phyloP scores from a whole-genome alignment of 148 eudicot species.

The Rhododendron henanense region DNA sequence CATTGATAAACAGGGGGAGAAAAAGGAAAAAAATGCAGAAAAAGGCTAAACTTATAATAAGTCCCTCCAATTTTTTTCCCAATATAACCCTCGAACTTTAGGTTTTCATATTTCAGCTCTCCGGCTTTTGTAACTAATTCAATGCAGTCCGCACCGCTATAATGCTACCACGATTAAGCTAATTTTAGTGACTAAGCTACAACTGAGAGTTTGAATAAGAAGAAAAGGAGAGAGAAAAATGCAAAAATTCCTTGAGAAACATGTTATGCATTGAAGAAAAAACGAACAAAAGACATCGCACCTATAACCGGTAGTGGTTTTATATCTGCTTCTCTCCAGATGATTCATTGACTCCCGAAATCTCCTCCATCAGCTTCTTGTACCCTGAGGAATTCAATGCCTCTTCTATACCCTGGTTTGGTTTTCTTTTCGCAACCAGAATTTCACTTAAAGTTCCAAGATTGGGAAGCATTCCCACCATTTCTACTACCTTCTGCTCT shows the following conservation, averaged over 20 bases:
- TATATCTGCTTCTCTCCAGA: constrained; percentile 10
- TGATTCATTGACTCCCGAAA: constrained; percentile 33
- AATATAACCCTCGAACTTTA: not conserved
- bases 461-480: constrained; percentile 44
- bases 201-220: not conserved
- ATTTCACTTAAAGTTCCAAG: constrained; percentile 45
- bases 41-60: constrained; percentile 20
- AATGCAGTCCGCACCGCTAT: not conserved
- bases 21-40: not conserved
- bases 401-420: constrained; percentile 50
- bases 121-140: not conserved
- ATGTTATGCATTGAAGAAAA: not conserved
- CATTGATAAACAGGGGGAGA: not conserved
- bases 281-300: not conserved
- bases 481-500: constrained; percentile 37
- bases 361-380: constrained; percentile 45
- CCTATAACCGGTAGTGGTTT: not conserved
- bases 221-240: not conserved
- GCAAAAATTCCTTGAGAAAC: not conserved
- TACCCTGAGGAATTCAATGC: constrained; percentile 47
- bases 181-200: not conserved
- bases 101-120: not conserved
- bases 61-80: not conserved
- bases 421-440: constrained; percentile 38
- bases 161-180: not conserved